These are phyloP conservation scores for Chenopodium suecicum DNA, from an alignment of 148 eudicot genomes.

Conservation along the genomic window DNA sequence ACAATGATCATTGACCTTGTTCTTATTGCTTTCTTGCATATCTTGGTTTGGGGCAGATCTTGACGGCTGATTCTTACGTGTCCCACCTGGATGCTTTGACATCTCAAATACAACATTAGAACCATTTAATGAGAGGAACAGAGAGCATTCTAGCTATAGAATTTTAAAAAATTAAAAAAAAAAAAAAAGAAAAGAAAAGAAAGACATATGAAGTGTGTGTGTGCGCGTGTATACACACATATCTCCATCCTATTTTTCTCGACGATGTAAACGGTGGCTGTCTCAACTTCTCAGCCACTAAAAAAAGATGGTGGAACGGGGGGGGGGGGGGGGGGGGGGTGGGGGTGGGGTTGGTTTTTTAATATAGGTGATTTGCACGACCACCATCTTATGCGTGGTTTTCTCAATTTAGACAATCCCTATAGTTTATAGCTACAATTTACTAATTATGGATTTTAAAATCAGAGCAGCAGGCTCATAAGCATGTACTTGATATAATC, in stretches of 20 bases:
- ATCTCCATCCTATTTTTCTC: too few relatives aligned
- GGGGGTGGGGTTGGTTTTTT: too few relatives aligned
- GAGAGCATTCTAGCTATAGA: neutral
- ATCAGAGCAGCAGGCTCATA: neutral
- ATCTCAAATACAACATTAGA: conserved; percentile 29
- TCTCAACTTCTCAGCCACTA: too few relatives aligned
- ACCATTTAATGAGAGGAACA: conserved; percentile 15
- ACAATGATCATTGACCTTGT: conserved; percentile 19
- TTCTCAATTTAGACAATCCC: too few relatives aligned
- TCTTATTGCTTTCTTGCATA: conserved; percentile 20
- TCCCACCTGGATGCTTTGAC: conserved; percentile 27
- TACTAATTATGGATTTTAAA: neutral
- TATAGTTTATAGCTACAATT: neutral
- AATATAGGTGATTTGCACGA: too few relatives aligned
- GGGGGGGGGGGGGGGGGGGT: too few relatives aligned
- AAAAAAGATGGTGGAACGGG: too few relatives aligned
- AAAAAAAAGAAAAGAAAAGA: neutral
- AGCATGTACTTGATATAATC: neutral
- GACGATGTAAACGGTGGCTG: too few relatives aligned
- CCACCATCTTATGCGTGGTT: too few relatives aligned
- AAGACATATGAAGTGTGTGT: too few relatives aligned
- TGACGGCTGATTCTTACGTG: conserved; percentile 20
- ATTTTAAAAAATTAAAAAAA: neutral
- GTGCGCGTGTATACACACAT: too few relatives aligned
- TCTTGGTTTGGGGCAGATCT: conserved; percentile 31